phyloP scores from a whole-genome alignment of 805 yeast genomes.

The Metschnikowia sp. region DNA sequence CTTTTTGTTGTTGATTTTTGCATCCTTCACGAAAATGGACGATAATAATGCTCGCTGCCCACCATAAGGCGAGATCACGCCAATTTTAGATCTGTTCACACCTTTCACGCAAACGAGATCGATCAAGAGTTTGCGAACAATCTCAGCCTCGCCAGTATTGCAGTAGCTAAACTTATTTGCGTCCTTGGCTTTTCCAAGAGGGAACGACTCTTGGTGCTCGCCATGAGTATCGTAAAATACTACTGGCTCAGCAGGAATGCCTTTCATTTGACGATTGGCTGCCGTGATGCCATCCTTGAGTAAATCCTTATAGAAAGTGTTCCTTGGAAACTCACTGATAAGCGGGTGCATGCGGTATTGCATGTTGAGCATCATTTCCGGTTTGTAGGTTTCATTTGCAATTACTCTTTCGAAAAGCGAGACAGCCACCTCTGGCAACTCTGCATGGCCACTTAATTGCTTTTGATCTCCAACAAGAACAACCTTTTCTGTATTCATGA shows the following conservation, averaged over 20 bases:
- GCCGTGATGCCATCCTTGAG: constrained; percentile 86
- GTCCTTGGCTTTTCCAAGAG: constrained; percentile 68
- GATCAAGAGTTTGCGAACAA: constrained; percentile 73
- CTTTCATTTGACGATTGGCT: constrained; percentile 72
- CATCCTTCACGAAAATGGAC: not conserved
- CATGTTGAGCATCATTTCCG: constrained; percentile 60
- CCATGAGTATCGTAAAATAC: constrained; percentile 92
- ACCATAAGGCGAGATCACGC: constrained; percentile 91
- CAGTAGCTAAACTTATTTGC: constrained; percentile 69
- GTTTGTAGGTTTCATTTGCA: constrained; percentile 18
- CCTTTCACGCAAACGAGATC: constrained; percentile 54
- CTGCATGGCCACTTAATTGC: constrained; percentile 83
- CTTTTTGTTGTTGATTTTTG: not conserved
- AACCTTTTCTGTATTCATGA: constrained; percentile 84
- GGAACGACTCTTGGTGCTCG: constrained; percentile 23
- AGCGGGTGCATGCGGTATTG: constrained; percentile 95
- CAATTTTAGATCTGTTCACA: constrained; percentile 62
- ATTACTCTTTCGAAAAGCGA: constrained; percentile 86
- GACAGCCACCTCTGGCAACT: constrained; percentile 79
- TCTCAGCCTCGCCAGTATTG: constrained; percentile 89
- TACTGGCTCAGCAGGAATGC: constrained; percentile 76
- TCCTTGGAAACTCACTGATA: constrained; percentile 80
- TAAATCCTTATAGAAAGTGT: constrained; percentile 87
- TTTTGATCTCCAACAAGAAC: constrained; percentile 93
- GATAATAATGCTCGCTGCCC: constrained; percentile 83